A percentile compares a stretch with the other conserved stretches of the same genome.
Conservation (phyloP, 345 rosid genomes). For the Hypericum androsaemum region DNA sequence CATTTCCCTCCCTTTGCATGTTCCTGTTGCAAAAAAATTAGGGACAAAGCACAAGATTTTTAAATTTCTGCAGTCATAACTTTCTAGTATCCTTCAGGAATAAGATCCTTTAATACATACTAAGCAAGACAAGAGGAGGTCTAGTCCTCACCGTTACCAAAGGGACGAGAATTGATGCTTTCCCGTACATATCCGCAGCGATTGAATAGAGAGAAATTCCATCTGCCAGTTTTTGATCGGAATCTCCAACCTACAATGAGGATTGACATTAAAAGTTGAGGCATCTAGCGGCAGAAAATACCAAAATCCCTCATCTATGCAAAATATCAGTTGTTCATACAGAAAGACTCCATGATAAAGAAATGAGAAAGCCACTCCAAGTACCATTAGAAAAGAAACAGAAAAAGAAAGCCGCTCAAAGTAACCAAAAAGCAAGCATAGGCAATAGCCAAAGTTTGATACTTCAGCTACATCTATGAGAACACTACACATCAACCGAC, state of each 20-base stretch:
- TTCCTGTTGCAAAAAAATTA: conserved; percentile 36
- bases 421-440: too few relatives aligned
- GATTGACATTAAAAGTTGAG: conserved; percentile 8
- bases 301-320: conserved; percentile 1
- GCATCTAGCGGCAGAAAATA: not conserved
- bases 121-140: not conserved
- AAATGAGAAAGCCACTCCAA: too few relatives aligned
- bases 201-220: conserved; percentile 75
- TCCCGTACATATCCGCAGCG: conserved; percentile 37
- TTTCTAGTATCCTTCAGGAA: not conserved
- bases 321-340: not conserved
- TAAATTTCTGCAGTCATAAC: not conserved
- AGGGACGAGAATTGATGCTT: conserved; percentile 74
- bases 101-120: not conserved
- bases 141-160: conserved; percentile 50
- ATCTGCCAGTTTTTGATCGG: conserved; percentile 81
- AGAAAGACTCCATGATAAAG: too few relatives aligned
- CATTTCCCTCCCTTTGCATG: conserved; percentile 97
- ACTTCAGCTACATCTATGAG: too few relatives aligned
- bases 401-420: too few relatives aligned
- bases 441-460: too few relatives aligned
- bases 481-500: not conserved
- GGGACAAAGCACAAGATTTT: conserved; percentile 8
- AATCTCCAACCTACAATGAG: conserved; percentile 72
- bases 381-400: too few relatives aligned